These are phyloP conservation scores for Diplodia corticola DNA, from an alignment of 2,329 filamentous ascomycete genomes.

Conservation along the genomic window DNA sequence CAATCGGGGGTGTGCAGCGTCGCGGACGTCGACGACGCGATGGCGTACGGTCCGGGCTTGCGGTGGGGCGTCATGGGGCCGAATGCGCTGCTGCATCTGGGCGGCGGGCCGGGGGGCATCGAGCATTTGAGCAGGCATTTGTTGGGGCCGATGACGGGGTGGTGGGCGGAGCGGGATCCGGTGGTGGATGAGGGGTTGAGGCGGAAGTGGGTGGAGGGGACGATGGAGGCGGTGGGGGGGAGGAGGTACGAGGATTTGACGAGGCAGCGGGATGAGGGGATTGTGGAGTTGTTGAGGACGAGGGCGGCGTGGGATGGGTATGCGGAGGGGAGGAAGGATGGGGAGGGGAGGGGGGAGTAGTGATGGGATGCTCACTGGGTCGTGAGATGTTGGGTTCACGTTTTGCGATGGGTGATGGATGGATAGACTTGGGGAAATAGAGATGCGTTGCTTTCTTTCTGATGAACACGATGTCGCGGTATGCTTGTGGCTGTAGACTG, in stretches of 20 bases:
- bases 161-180: conserved; percentile 27
- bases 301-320: conserved; percentile 26
- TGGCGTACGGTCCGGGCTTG: conserved; percentile 27
- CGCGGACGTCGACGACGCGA: conserved; percentile 27
- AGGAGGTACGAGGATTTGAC: conserved; percentile 25
- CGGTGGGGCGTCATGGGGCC: conserved; percentile 30
- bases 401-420: neutral
- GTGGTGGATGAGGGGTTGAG: conserved; percentile 26
- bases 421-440: neutral
- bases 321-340: conserved; percentile 19
- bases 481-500: neutral
- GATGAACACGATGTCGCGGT: neutral
- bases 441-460: neutral
- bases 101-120: conserved; percentile 27
- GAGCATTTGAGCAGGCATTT: conserved; percentile 28
- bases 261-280: conserved; percentile 26
- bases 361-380: neutral
- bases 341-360: conserved; percentile 10
- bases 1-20: conserved; percentile 26
- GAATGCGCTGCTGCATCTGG: conserved; percentile 26
- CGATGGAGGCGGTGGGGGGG: conserved; percentile 23
- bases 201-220: conserved; percentile 28
- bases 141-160: conserved; percentile 27
- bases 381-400: neutral
- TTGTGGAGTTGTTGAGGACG: conserved; percentile 26